Evolutionary conservation across 805 yeast genomes (phyloP).

Genomic region (Metschnikowia reukaufii): DNA sequence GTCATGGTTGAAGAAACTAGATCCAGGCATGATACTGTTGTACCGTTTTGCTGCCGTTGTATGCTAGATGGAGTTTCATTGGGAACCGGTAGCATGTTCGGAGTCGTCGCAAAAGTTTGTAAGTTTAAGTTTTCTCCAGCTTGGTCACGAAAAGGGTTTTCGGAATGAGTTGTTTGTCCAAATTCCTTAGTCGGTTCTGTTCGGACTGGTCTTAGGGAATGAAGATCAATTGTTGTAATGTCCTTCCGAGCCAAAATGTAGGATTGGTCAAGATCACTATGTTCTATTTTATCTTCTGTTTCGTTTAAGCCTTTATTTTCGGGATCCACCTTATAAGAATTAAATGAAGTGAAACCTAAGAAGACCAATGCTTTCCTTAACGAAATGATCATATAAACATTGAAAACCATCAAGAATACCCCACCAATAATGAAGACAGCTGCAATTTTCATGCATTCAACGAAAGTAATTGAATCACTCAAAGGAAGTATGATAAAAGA

Average conservation of each 20-base stretch:
- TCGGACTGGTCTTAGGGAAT: conserved; percentile 5
- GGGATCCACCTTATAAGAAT: conserved; percentile 6
- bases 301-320: conserved; percentile 2
- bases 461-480: conserved; percentile 61
- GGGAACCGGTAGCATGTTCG: neutral
- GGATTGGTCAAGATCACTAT: conserved; percentile 9
- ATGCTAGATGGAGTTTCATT: neutral
- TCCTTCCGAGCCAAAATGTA: conserved; percentile 27
- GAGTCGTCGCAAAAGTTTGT: neutral
- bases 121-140: neutral
- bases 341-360: conserved; percentile 11
- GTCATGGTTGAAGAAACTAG: neutral
- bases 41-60: neutral
- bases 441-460: conserved; percentile 70
- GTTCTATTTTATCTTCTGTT: conserved; percentile 14
- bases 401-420: conserved; percentile 45
- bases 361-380: conserved; percentile 20
- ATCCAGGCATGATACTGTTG: neutral
- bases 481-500: conserved; percentile 72
- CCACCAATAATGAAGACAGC: conserved; percentile 73
- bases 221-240: conserved; percentile 40
- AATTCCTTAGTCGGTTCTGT: conserved; percentile 3
- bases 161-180: neutral
- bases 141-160: neutral
- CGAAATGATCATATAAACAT: conserved; percentile 38